A percentile compares a stretch with the other conserved stretches of the same genome.
Conservation (phyloP, 2,329 filamentous ascomycete species). For the Colletotrichum theobromicola region DNA sequence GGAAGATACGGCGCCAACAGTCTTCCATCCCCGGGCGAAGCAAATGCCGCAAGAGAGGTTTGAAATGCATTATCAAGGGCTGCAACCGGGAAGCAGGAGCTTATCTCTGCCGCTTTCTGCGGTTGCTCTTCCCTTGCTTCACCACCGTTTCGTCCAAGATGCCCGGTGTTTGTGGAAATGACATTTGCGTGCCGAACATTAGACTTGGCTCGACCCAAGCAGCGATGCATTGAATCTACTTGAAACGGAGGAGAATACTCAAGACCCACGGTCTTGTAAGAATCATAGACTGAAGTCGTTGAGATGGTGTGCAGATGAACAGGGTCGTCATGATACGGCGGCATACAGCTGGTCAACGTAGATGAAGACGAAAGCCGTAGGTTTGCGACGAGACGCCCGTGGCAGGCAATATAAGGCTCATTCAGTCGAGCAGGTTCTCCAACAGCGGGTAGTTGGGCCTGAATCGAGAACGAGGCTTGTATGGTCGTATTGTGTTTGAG, state of each 20-base stretch:
- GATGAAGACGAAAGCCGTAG: not conserved
- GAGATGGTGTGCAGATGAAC: not conserved
- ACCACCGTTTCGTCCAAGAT: not conserved
- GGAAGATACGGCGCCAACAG: slow-evolving; percentile 27
- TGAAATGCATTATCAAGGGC: slow-evolving; percentile 39
- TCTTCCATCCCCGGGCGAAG: slow-evolving; percentile 33
- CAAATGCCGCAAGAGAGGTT: slow-evolving; percentile 31
- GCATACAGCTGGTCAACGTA: not conserved
- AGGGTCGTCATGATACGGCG: not conserved
- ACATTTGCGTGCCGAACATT: not conserved
- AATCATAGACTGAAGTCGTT: not conserved
- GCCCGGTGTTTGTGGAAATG: slow-evolving; percentile 30
- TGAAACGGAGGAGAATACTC: not conserved
- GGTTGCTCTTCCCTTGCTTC: not conserved
- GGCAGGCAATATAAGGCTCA: not conserved
- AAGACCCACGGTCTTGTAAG: not conserved
- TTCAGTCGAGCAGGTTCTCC: not conserved
- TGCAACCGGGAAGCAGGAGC: not conserved
- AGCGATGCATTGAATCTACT: not conserved
- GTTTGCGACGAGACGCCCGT: not conserved
- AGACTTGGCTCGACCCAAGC: not conserved
- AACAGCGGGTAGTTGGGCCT: not conserved
- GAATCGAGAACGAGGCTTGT: not conserved
- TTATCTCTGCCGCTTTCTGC: not conserved
- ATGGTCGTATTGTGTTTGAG: not conserved